Base-by-base conservation (phyloP, 768 basidiomycete species). In the Saitozyma sp. region DNA sequence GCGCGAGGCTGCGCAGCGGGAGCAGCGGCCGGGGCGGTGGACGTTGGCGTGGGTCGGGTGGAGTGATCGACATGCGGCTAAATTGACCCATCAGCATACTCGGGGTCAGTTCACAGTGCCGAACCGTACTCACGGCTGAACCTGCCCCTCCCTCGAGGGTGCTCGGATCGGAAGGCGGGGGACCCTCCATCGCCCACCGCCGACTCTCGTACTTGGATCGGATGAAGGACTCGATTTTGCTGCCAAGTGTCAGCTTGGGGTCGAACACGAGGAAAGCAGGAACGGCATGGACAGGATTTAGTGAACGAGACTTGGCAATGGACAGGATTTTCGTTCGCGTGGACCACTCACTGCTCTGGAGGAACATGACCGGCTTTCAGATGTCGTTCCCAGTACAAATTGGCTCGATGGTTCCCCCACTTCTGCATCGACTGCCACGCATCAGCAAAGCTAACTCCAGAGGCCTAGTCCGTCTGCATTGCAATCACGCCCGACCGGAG, bases 171-270 rank as follows among this genome's bases (percentile, higher is more conserved):
- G 80, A 73, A 0, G 95, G 95, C 0, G 84, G 86, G 13, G 90
- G 89, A 0, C 90, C 92, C n/a, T 94, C 90, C 79, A 89, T 81
- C 2, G 94, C 95, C 95, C 95, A 99, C 61, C 95, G 84, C 29
- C 85, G 84, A 2, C 89, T 86, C 79, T 99, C 95, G 78, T 99
- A 99, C 79, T 99, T 98, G 19, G 91, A 93, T 54, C 95, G 88
- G 63, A 98, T 90, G 80, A 93, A 98, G 0, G 91, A 92, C 61
- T 98, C 95, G 84, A 98, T 93, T 85, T 98, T 98, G 78, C 94
- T 95, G 75, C n/a, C 59, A 43, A 2, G 13, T 3, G n/a, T 46
- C 45, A 46, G 45, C 45, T 3, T 13, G n/a, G 6, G 45, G 29
- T 29, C n/a, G n/a, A n/a, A n/a, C n/a, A n/a, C n/a, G n/a, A n/a